Percentiles rank a stretch among this genome's conserved stretches.
Evolutionary conservation across 169 alveolate genomes (phyloP).

Genomic region (Cytauxzoon felis): DNA sequence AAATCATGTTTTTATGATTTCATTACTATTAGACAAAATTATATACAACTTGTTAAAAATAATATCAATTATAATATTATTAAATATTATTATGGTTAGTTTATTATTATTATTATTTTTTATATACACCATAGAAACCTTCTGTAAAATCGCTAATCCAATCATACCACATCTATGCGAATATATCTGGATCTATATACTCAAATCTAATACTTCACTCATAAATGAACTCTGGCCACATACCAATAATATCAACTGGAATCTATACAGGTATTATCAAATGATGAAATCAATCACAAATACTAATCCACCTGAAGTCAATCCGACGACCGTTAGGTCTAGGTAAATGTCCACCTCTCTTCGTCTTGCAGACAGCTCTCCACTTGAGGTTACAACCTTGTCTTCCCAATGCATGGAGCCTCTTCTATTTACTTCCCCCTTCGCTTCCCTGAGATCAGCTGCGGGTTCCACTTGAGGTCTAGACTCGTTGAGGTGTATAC

Average conservation of each 20-base stretch:
- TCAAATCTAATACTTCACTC: constrained; percentile 66
- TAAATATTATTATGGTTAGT: constrained; percentile 34
- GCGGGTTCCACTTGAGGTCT: too few species aligned
- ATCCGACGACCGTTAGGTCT: too few species aligned
- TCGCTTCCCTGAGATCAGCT: too few species aligned
- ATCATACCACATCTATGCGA: constrained; percentile 88
- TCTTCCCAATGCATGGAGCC: too few species aligned
- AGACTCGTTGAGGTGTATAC: too few species aligned
- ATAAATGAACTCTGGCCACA: constrained; percentile 81
- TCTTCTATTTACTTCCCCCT: too few species aligned
- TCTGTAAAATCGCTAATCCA: constrained; percentile 78
- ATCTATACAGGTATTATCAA: constrained; percentile 65
- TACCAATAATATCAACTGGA: constrained; percentile 52
- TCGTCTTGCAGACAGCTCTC: too few species aligned
- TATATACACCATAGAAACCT: constrained; percentile 65
- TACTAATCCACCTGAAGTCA: too few species aligned
- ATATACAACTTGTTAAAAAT: constrained; percentile 64
- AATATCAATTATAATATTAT: constrained; percentile 31
- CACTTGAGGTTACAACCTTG: too few species aligned
- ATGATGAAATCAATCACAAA: not conserved
- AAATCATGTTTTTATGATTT: constrained; percentile 81
- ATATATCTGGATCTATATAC: constrained; percentile 82
- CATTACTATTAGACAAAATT: constrained; percentile 70
- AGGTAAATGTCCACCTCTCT: too few species aligned
- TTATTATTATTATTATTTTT: constrained; percentile 23